A percentile compares a stretch with the other conserved stretches of the same genome.
Conservation (phyloP, 306 rosid species). For the Gleditsia sinensis region DNA sequence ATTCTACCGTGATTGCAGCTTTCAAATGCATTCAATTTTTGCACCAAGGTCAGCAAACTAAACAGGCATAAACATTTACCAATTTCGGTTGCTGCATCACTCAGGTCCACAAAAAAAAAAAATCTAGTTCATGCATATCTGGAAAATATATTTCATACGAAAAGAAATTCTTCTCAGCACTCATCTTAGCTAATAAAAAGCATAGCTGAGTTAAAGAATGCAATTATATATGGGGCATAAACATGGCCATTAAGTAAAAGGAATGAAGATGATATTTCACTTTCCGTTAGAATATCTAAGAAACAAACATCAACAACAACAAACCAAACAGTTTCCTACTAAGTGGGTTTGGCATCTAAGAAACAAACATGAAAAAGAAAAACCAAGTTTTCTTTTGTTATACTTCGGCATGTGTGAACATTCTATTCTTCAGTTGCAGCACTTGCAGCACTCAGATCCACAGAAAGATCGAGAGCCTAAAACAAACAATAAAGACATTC, state of each 20-base stretch:
- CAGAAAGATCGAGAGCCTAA: slow-evolving; percentile 85
- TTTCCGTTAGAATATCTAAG: slow-evolving; percentile 31
- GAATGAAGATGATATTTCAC: slow-evolving; percentile 17
- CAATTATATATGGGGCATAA: neutral
- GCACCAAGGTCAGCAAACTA: neutral
- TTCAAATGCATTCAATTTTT: neutral
- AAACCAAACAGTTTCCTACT: no score
- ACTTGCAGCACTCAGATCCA: slow-evolving; percentile 85
- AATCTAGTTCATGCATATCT: neutral
- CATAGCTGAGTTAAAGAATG: slow-evolving; percentile 23
- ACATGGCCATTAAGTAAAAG: slow-evolving; percentile 15
- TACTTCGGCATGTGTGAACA: slow-evolving; percentile 29
- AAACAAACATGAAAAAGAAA: slow-evolving; percentile 16
- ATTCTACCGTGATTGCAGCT: neutral
- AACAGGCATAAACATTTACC: neutral
- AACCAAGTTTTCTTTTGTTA: slow-evolving; percentile 25
- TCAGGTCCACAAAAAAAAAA: neutral
- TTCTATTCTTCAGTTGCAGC: slow-evolving; percentile 62
- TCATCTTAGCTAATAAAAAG: slow-evolving; percentile 12
- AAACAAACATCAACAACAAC: slow-evolving; percentile 7
- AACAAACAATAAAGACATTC: slow-evolving; percentile 15
- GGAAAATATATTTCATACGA: slow-evolving; percentile 15
- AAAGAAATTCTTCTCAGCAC: slow-evolving; percentile 1
- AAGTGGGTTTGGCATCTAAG: no score
- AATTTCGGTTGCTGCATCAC: neutral